Percentiles rank a stretch among this genome's conserved stretches.
phyloP scores from a whole-genome alignment of 2,329 filamentous ascomycete genomes.

The Paraphaeosphaeria minitans region DNA sequence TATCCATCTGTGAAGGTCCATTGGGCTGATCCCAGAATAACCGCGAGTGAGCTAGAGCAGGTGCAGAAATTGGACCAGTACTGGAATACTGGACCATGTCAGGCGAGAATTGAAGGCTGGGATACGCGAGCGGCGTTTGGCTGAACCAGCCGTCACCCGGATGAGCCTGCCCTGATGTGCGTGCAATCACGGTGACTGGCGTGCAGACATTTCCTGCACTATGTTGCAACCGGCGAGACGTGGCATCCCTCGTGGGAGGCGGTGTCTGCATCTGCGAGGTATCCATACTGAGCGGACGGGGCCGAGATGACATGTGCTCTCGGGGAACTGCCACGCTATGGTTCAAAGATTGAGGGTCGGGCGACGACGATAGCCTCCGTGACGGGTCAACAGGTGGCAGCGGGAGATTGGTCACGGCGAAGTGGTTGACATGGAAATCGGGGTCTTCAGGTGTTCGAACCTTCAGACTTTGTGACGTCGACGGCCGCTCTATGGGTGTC shows the following conservation, averaged over 20 bases:
- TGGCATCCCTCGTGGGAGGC: slow-evolving; percentile 62
- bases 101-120: slow-evolving; percentile 62
- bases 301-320: slow-evolving; percentile 22
- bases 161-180: slow-evolving; percentile 42
- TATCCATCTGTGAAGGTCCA: slow-evolving; percentile 40
- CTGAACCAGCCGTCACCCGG: slow-evolving; percentile 39
- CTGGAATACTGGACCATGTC: slow-evolving; percentile 60
- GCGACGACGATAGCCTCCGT: slow-evolving; percentile 63
- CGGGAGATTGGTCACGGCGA: slow-evolving; percentile 59
- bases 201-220: slow-evolving; percentile 34
- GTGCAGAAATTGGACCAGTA: slow-evolving; percentile 61
- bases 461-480: slow-evolving; percentile 43
- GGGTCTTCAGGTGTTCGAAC: slow-evolving; percentile 47
- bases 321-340: slow-evolving; percentile 13
- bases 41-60: slow-evolving; percentile 58
- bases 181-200: slow-evolving; percentile 49
- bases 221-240: slow-evolving; percentile 54
- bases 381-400: slow-evolving; percentile 66
- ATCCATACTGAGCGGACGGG: slow-evolving; percentile 45
- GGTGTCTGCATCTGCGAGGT: slow-evolving; percentile 64
- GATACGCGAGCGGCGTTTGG: slow-evolving; percentile 54
- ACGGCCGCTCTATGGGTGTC: slow-evolving; percentile 41
- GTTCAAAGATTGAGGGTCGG: slow-evolving; percentile 47
- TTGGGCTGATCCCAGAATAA: slow-evolving; percentile 45
- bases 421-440: slow-evolving; percentile 66